Evolutionary conservation across 2,329 filamentous ascomycete species (phyloP).

Genomic region (Phyllosticta citrichinensis): DNA sequence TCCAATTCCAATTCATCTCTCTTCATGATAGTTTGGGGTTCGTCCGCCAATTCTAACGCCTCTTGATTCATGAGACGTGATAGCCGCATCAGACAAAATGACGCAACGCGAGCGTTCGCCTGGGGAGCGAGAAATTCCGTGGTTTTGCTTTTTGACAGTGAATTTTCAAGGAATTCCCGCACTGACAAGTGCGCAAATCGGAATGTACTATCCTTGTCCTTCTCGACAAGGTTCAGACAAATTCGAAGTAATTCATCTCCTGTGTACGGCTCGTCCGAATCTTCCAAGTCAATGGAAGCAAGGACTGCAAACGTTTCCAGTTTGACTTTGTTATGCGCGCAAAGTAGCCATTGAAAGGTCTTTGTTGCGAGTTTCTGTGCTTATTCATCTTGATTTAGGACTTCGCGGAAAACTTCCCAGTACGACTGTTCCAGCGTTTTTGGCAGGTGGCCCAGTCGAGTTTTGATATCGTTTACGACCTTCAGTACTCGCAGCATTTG

Average conservation of each 20-base stretch:
- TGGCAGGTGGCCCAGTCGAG: not conserved
- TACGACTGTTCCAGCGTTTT: not conserved
- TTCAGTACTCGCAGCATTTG: no score
- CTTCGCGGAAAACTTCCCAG: not conserved
- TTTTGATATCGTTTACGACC: no score
- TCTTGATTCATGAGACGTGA: not conserved
- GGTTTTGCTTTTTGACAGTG: not conserved
- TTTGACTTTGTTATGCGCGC: not conserved
- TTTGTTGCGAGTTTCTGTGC: not conserved
- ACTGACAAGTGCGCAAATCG: not conserved
- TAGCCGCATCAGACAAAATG: not conserved
- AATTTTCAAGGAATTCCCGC: not conserved
- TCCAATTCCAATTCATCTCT: no score
- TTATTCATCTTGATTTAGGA: no score
- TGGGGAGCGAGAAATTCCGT: not conserved
- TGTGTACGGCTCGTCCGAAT: not conserved
- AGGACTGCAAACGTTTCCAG: not conserved
- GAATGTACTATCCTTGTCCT: not conserved
- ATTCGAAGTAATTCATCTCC: not conserved
- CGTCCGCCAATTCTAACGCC: no score
- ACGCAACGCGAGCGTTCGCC: not conserved
- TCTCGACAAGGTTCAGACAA: not conserved
- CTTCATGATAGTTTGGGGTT: no score
- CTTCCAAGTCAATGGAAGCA: not conserved
- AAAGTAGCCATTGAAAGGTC: not conserved